Evolutionary conservation across 1,139 yeast genomes (phyloP).

Genomic region (Taiozyma sp.): DNA sequence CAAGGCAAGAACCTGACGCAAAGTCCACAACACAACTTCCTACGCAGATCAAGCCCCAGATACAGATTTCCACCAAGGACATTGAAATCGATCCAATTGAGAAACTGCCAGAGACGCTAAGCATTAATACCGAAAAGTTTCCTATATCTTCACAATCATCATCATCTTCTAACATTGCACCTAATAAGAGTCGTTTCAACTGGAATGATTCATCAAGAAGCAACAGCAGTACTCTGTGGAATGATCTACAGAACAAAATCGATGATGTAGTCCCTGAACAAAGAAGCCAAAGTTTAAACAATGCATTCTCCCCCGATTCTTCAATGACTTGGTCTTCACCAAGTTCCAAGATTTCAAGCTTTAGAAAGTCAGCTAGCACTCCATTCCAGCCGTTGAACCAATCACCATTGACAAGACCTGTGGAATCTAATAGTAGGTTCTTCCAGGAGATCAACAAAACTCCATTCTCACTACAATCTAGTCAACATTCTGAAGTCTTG

Average conservation of each 20-base stretch:
- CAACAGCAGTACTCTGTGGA: slow-evolving; percentile 4
- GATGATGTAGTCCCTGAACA: background rate
- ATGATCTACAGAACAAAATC: slow-evolving; percentile 5
- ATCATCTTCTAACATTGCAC: background rate
- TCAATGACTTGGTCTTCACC: slow-evolving; percentile 18
- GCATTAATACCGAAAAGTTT: background rate
- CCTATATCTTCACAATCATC: background rate
- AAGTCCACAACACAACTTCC: background rate
- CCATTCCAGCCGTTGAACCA: slow-evolving; percentile 16
- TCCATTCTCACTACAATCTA: slow-evolving; percentile 4
- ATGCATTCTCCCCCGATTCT: slow-evolving; percentile 7
- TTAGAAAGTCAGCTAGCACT: slow-evolving; percentile 15
- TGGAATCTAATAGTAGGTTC: slow-evolving; percentile 6
- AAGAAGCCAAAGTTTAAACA: slow-evolving; percentile 1
- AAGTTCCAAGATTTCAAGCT: slow-evolving; percentile 22
- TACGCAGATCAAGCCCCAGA: background rate
- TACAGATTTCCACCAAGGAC: background rate
- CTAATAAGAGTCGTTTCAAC: slow-evolving; percentile 3
- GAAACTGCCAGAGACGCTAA: slow-evolving; percentile 4
- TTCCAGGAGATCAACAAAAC: slow-evolving; percentile 2
- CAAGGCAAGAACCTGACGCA: background rate
- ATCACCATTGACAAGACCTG: slow-evolving; percentile 18
- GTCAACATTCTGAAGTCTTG: slow-evolving; percentile 7
- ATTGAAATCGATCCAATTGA: slow-evolving; percentile 6
- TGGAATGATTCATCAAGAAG: background rate